These are phyloP conservation scores for Arxiozyma heterogenica DNA, from an alignment of 1,139 yeast genomes.

Conservation along the genomic window DNA sequence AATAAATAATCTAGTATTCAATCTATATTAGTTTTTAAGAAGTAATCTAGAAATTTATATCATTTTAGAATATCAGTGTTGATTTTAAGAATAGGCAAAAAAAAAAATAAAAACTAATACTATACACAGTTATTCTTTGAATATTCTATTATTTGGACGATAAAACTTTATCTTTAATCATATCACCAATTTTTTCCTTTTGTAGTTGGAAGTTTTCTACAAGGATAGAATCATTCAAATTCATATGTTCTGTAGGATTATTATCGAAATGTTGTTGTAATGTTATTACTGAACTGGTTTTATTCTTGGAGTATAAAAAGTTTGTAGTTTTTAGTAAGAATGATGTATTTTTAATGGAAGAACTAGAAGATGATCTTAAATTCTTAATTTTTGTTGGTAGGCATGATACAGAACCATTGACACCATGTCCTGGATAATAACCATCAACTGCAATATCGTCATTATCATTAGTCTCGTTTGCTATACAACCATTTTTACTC, in stretches of 20 bases:
- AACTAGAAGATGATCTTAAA: not conserved
- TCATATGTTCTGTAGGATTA: not conserved
- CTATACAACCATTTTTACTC: not conserved
- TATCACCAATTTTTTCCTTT: conserved; percentile 19
- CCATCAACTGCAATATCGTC: not conserved
- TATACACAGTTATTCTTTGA: no score
- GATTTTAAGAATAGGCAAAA: no score
- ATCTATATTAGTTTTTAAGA: no score
- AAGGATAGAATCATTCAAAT: not conserved
- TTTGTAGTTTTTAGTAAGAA: not conserved
- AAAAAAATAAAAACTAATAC: not conserved
- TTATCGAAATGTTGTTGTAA: conserved; percentile 1
- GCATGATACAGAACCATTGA: not conserved
- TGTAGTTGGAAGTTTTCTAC: conserved; percentile 10
- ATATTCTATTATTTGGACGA: conserved; percentile 1
- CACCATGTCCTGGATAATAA: not conserved
- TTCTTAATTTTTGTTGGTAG: not conserved
- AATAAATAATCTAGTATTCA: no score
- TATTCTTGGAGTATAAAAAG: conserved; percentile 1
- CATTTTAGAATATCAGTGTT: no score
- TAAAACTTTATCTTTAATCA: conserved; percentile 16
- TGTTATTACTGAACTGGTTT: not conserved
- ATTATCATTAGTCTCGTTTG: not conserved
- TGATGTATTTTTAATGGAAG: conserved; percentile 1
- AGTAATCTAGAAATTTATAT: no score